phyloP scores from a whole-genome alignment of 768 basidiomycete species.

The Phanerochaete carnosa region DNA sequence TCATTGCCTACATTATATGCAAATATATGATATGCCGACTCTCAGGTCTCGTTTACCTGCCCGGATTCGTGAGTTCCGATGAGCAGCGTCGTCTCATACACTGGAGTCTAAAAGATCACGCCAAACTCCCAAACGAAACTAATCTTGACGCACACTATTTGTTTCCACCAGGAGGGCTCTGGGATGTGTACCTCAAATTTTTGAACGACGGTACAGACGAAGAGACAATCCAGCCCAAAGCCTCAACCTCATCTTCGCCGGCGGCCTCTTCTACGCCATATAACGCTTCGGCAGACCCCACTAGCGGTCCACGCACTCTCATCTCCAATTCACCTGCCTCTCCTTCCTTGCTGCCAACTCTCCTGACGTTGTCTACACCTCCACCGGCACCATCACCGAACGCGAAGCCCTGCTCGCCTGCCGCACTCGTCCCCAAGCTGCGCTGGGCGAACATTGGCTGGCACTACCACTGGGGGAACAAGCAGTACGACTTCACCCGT shows the following conservation, averaged over 20 bases:
- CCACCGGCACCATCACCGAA: slow-evolving; percentile 64
- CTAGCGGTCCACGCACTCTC: slow-evolving; percentile 58
- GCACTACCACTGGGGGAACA: slow-evolving; percentile 96
- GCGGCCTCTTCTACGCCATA: slow-evolving; percentile 9
- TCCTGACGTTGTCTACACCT: slow-evolving; percentile 57
- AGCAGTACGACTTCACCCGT: slow-evolving; percentile 87
- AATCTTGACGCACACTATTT: slow-evolving; percentile 87
- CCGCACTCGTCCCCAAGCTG: slow-evolving; percentile 67
- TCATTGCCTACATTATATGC: slow-evolving; percentile 5
- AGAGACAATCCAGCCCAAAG: slow-evolving; percentile 43
- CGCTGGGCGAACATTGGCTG: slow-evolving; percentile 97
- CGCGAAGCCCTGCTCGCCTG: slow-evolving; percentile 44
- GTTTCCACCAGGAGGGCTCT: slow-evolving; percentile 73
- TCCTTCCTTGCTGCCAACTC: slow-evolving; percentile 46
- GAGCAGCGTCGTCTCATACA: slow-evolving; percentile 67
- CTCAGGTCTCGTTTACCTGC: slow-evolving; percentile 82
- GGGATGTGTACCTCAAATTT: slow-evolving; percentile 55
- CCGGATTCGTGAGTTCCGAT: slow-evolving; percentile 58
- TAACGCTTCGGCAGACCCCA: slow-evolving; percentile 17
- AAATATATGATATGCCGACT: not conserved
- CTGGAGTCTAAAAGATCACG: slow-evolving; percentile 76
- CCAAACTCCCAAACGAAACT: slow-evolving; percentile 78
- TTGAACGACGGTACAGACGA: slow-evolving; percentile 21
- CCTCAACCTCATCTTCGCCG: slow-evolving; percentile 22
- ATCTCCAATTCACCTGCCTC: slow-evolving; percentile 72